These are phyloP conservation scores for Aegle marmelos DNA, from an alignment of 345 rosid species.

Conservation along the genomic window DNA sequence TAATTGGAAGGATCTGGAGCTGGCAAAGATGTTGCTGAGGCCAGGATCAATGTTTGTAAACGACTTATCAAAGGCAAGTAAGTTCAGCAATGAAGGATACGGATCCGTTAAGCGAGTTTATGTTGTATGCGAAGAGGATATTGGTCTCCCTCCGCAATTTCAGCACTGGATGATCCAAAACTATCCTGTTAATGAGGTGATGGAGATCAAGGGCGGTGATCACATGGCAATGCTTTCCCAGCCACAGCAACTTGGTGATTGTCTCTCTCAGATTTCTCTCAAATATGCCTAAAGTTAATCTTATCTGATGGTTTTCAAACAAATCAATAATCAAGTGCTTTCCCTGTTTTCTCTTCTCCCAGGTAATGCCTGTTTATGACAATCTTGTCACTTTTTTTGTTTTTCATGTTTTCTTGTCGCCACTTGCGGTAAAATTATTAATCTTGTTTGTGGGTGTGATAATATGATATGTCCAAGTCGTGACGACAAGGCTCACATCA, in stretches of 20 bases:
- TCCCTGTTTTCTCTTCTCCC: too few relatives aligned
- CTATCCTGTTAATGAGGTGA: slow-evolving; percentile 12
- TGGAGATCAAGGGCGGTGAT: slow-evolving; percentile 26
- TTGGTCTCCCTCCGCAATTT: not conserved
- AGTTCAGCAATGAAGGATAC: slow-evolving; percentile 16
- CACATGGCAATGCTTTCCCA: slow-evolving; percentile 44
- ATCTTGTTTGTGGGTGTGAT: not conserved
- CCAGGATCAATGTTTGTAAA: slow-evolving; percentile 21
- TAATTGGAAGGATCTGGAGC: slow-evolving; percentile 29
- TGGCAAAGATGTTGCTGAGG: slow-evolving; percentile 26
- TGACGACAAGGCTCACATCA: not conserved
- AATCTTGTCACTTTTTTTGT: too few relatives aligned
- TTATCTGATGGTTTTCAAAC: too few relatives aligned
- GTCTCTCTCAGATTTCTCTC: slow-evolving; percentile 24
- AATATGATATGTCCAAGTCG: not conserved
- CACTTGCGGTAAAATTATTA: too few relatives aligned
- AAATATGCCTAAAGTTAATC: slow-evolving; percentile 14
- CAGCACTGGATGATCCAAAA: slow-evolving; percentile 37
- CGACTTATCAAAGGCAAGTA: slow-evolving; percentile 21
- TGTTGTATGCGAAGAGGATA: slow-evolving; percentile 25
- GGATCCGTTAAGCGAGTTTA: slow-evolving; percentile 24
- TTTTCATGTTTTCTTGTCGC: too few relatives aligned
- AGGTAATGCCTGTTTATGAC: too few relatives aligned
- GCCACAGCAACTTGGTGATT: slow-evolving; percentile 28
- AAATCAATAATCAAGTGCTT: too few relatives aligned